Evolutionary conservation across 495 filamentous ascomycete species (phyloP).

Genomic region (Neurospora sp.): DNA sequence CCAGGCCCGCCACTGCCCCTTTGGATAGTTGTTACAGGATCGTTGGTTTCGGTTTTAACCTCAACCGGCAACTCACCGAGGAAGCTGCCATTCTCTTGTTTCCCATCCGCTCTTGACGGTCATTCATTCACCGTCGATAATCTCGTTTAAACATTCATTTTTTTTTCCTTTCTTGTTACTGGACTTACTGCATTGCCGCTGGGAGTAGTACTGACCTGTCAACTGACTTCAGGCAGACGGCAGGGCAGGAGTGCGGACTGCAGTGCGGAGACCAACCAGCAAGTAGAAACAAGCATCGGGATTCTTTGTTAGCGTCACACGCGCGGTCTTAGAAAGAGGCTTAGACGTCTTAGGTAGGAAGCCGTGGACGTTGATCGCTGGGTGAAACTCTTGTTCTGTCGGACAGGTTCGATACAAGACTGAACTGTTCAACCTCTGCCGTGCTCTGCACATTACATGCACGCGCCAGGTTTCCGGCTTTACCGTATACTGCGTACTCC

Average conservation of each 20-base stretch:
- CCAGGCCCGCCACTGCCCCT: not conserved
- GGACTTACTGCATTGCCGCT: not conserved
- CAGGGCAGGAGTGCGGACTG: not conserved
- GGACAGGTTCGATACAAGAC: not conserved
- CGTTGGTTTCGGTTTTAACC: not conserved
- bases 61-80: not conserved
- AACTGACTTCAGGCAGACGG: not conserved
- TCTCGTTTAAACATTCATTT: not conserved
- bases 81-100: slow-evolving; percentile 1
- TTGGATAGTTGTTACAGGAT: not conserved
- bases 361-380: not conserved
- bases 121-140: not conserved
- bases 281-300: not conserved
- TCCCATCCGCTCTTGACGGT: not conserved
- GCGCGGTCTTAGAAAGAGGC: not conserved
- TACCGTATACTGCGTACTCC: not conserved
- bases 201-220: not conserved
- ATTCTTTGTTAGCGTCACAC: not conserved
- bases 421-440: not conserved
- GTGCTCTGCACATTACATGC: not conserved
- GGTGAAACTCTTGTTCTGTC: not conserved
- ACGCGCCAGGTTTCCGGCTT: not conserved
- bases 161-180: not conserved
- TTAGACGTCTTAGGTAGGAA: not conserved
- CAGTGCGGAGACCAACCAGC: not conserved